Conservation (phyloP, 2,329 filamentous ascomycete species). For the Hypoxylon sp. region DNA sequence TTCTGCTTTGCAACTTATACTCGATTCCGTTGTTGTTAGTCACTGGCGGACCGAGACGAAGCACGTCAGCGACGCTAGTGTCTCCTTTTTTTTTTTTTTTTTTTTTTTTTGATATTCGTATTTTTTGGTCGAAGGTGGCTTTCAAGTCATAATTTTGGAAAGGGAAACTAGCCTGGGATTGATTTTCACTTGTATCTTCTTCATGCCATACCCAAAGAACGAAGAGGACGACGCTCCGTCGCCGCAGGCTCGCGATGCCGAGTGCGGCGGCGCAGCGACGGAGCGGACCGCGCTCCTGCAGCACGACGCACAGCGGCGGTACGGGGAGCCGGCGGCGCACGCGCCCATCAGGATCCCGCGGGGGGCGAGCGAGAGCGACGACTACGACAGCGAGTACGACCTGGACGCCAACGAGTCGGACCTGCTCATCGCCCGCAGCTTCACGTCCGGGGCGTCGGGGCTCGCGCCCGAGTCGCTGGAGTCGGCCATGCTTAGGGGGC, state of each 20-base stretch:
- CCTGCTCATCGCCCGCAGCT: conserved; percentile 51
- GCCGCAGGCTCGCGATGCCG: conserved; percentile 4
- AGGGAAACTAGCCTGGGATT: neutral
- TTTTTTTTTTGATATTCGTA: no score
- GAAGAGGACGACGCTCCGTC: neutral
- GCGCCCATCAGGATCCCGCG: conserved; percentile 19
- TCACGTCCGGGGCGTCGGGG: conserved; percentile 47
- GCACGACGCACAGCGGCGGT: neutral
- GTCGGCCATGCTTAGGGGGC: conserved; percentile 51
- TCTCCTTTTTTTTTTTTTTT: no score
- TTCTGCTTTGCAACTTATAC: neutral
- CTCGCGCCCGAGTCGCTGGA: conserved; percentile 54
- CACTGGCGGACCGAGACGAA: neutral
- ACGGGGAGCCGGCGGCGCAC: neutral
- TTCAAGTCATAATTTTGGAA: no score
- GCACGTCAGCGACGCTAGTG: neutral
- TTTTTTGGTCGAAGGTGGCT: no score
- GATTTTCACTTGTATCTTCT: neutral
- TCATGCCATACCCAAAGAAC: conserved; percentile 1
- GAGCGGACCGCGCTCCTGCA: conserved; percentile 28
- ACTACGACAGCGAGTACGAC: conserved; percentile 15
- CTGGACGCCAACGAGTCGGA: conserved; percentile 47
- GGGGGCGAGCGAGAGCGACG: conserved; percentile 16
- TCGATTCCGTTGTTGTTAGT: neutral
- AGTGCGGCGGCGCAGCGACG: conserved; percentile 3